phyloP scores from a whole-genome alignment of 805 yeast species.

The Candida arabinofermentans region DNA sequence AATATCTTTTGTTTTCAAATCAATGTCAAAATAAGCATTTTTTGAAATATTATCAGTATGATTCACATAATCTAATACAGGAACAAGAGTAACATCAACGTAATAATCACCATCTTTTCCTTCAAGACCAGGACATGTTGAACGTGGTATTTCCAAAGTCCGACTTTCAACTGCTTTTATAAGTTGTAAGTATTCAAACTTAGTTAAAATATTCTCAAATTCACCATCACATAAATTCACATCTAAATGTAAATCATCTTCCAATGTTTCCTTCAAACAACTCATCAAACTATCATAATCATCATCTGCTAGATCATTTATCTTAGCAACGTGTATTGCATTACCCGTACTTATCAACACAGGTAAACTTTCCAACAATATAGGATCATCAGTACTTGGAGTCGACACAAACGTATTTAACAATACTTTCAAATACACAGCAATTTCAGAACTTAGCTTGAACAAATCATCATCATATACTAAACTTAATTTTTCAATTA shows the following conservation, averaged over 20 bases:
- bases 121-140: conserved; percentile 11
- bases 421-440: conserved; percentile 32
- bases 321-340: conserved; percentile 1
- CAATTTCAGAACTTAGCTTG: conserved; percentile 10
- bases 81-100: conserved; percentile 56
- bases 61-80: conserved; percentile 64
- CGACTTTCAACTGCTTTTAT: conserved; percentile 51
- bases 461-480: background rate
- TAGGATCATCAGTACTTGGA: conserved; percentile 25
- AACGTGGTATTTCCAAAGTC: conserved; percentile 61
- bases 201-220: conserved; percentile 2
- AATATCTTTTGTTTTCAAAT: conserved; percentile 39
- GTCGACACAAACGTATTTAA: conserved; percentile 29
- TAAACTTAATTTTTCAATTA: background rate
- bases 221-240: conserved; percentile 3
- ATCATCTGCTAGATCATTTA: background rate
- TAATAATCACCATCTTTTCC: conserved; percentile 35
- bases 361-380: conserved; percentile 19
- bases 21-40: conserved; percentile 63
- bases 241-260: conserved; percentile 14
- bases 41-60: conserved; percentile 33
- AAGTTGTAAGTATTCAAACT: conserved; percentile 15
- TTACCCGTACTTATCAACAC: conserved; percentile 9
- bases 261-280: background rate
- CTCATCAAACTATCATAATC: background rate